A percentile compares a stretch with the other conserved stretches of the same genome.
Evolutionary conservation across 2,329 filamentous ascomycete species (phyloP).

Genomic region (Aspergillus ustus): DNA sequence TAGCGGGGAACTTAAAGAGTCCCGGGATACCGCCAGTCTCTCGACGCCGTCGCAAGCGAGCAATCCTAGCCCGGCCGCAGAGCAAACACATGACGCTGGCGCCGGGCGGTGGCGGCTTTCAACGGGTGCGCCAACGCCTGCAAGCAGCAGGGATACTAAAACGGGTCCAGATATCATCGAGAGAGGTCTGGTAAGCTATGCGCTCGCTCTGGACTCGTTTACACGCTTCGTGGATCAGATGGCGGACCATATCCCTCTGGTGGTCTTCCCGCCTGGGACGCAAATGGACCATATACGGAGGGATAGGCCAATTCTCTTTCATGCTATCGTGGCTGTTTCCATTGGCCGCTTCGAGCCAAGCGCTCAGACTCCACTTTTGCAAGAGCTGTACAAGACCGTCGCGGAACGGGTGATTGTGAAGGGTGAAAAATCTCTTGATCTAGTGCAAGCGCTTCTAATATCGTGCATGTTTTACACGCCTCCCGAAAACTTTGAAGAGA

Average conservation of each 20-base stretch:
- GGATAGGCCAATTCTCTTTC: constrained; percentile 63
- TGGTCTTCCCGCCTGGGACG: constrained; percentile 60
- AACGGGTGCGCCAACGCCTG: constrained; percentile 21
- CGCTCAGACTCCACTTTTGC: constrained; percentile 65
- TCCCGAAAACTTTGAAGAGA: constrained; percentile 79
- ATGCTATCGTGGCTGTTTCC: constrained; percentile 60
- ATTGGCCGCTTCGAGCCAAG: constrained; percentile 58
- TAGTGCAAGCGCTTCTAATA: constrained; percentile 78
- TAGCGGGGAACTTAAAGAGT: constrained; percentile 36
- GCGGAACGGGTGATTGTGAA: constrained; percentile 75
- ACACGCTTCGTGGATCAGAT: constrained; percentile 60
- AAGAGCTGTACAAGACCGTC: constrained; percentile 72
- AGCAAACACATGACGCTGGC: constrained; percentile 22
- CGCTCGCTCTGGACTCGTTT: constrained; percentile 61
- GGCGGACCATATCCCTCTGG: constrained; percentile 60
- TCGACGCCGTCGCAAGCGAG: constrained; percentile 1
- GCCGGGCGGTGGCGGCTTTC: constrained; percentile 29
- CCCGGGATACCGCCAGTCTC: constrained; percentile 5
- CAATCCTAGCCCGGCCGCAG: constrained; percentile 26
- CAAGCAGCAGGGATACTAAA: constrained; percentile 25
- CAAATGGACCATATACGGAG: constrained; percentile 60
- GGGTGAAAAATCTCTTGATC: constrained; percentile 80
- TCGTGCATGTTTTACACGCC: constrained; percentile 84
- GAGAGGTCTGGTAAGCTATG: constrained; percentile 55
- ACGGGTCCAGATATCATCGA: constrained; percentile 55